Conservation (phyloP, 106 monocot genomes). For the Dioscorea zingiberensis region DNA sequence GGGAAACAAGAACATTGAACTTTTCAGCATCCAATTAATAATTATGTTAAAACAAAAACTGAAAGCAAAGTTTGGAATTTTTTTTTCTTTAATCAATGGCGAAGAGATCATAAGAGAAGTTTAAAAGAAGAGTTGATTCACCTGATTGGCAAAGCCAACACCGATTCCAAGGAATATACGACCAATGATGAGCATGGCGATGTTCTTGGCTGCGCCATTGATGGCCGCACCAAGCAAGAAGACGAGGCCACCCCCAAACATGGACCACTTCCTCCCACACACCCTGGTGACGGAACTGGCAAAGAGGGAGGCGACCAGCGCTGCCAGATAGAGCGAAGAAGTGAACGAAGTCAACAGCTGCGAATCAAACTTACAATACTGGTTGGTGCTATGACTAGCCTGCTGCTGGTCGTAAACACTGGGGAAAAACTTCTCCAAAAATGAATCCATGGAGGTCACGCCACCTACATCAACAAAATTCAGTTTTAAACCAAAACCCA, state of each 20-base stretch:
- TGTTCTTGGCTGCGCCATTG: conserved; percentile 50
- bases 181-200: conserved; percentile 77
- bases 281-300: conserved; percentile 44
- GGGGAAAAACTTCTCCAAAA: conserved; percentile 58
- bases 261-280: conserved; percentile 65
- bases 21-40: too few relatives aligned
- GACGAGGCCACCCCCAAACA: conserved; percentile 61
- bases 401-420: conserved; percentile 39
- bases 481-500: not conserved
- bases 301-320: conserved; percentile 55
- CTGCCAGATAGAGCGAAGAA: conserved; percentile 71
- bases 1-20: too few relatives aligned
- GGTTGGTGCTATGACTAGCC: conserved; percentile 23
- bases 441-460: conserved; percentile 68
- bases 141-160: conserved; percentile 85
- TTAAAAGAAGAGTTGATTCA: not conserved
- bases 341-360: conserved; percentile 62
- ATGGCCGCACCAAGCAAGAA: conserved; percentile 61
- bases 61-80: too few relatives aligned
- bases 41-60: too few relatives aligned
- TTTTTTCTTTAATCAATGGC: too few relatives aligned
- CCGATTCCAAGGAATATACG: conserved; percentile 82
- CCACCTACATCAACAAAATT: conserved; percentile 29
- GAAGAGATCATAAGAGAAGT: not conserved
- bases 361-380: conserved; percentile 90